Evolutionary conservation across 805 yeast species (phyloP), one percentile per base, ranked within the genome.

Genomic region (Monosporozyma solicola): DNA sequence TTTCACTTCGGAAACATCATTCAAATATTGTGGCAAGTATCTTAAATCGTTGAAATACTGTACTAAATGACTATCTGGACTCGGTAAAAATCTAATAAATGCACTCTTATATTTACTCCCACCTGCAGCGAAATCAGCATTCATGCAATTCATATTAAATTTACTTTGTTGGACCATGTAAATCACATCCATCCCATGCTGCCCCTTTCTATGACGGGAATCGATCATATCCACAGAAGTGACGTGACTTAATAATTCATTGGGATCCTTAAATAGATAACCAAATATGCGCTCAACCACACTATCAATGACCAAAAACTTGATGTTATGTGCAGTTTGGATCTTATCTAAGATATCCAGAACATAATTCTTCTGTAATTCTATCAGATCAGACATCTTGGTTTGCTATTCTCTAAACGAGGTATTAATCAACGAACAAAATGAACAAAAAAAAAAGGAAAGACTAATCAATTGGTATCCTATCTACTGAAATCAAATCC

Each of bases 101-200:
- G 91, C 91, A 44, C 75, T 78, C 52, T 80, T 80, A 70, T 91
- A 94, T 53, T 95, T 77, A n/a, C 79, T 73, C 1, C 92, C 85
- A 22, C 74, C 72, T 9, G 79, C 77, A 5, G 77, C 67, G 58
- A 77, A 86, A 68, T 94, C 99, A 0, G 91, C 83, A 48, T 81
- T 68, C 22, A 94, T 75, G 68, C 98, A 91, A 53, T 83, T 84
- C 54, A 89, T 70, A 41, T 84, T 80, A 70, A 79, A 88, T 37
- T 72, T 69, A 5, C 82, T 69, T 0, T 95, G 90, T 50, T 85
- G 87, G 16, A 89, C 68, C 29, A 94, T 71, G 68, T 94, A 94
- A 9, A 94, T 72, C 6, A 90, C 97, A 58, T 85, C 92, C 47
- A 87, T 75, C 20, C 83, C 80, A 2, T 79, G 68, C 65, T 82